Conservation (phyloP, 306 rosid species). For the Neltuma alba region DNA sequence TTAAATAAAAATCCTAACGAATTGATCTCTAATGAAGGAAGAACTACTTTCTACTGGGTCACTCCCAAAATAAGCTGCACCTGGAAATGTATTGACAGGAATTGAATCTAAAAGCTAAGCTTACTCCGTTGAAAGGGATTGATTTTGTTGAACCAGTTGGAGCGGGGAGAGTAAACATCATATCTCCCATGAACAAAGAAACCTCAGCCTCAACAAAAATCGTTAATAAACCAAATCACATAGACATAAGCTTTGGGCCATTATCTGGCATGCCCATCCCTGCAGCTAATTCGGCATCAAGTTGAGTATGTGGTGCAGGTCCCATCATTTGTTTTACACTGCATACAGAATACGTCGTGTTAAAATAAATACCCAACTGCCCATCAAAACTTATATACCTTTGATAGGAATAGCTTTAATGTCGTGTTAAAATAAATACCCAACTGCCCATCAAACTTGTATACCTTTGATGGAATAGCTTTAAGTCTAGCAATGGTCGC, state of each 20-base stretch:
- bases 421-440: constrained; percentile 23
- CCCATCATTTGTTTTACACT: constrained; percentile 77
- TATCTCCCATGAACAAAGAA: not conserved
- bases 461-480: not conserved
- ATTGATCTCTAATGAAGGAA: not conserved
- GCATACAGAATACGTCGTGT: constrained; percentile 39
- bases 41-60: not conserved
- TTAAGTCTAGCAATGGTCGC: not conserved
- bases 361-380: constrained; percentile 19
- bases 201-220: not conserved
- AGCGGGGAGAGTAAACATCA: not conserved
- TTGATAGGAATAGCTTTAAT: not conserved
- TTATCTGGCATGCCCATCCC: constrained; percentile 99
- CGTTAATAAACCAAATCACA: constrained; percentile 31
- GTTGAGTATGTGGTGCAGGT: constrained; percentile 89
- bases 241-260: constrained; percentile 89
- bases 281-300: constrained; percentile 88
- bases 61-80: not conserved
- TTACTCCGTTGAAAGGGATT: not conserved
- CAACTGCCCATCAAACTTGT: not conserved
- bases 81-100: not conserved
- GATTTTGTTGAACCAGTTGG: not conserved
- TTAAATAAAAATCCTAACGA: not conserved
- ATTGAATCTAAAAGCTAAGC: not conserved
- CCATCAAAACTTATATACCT: not conserved